Conservation (phyloP, 1,139 yeast species). For the Torulaspora pretoriensis region DNA sequence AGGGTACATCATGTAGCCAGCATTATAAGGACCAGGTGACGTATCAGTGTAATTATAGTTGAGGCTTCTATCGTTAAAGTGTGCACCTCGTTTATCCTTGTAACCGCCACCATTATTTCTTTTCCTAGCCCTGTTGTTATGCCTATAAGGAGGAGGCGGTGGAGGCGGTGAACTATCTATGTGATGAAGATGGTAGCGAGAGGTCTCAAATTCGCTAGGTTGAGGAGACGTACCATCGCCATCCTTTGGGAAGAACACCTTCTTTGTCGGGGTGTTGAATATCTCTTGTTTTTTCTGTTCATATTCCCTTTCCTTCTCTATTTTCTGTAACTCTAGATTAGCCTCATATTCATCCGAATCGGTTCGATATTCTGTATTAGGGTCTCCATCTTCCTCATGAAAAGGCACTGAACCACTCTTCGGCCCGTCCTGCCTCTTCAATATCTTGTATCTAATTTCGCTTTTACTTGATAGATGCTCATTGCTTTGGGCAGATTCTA, state of each 20-base stretch:
- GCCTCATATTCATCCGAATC: conserved; percentile 6
- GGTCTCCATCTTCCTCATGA: background rate
- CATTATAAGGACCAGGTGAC: conserved; percentile 11
- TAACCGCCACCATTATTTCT: background rate
- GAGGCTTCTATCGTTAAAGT: conserved; percentile 1
- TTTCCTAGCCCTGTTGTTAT: conserved; percentile 9
- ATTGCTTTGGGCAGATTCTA: background rate
- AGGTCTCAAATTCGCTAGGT: conserved; percentile 30
- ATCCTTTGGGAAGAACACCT: conserved; percentile 3
- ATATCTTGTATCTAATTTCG: conserved; percentile 12
- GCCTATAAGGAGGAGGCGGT: background rate
- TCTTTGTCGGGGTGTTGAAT: conserved; percentile 16
- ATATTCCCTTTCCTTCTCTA: conserved; percentile 22
- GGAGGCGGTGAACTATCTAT: conserved; percentile 10
- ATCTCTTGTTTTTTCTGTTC: conserved; percentile 25
- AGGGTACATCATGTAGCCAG: conserved; percentile 22
- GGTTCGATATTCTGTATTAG: background rate
- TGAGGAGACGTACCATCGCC: conserved; percentile 25
- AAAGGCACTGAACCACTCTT: conserved; percentile 1
- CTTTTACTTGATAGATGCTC: conserved; percentile 1
- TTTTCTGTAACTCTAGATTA: conserved; percentile 20
- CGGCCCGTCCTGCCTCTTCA: conserved; percentile 11
- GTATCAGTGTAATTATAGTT: background rate
- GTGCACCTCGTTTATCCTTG: background rate
- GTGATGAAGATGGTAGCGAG: conserved; percentile 17